Evolutionary conservation across 1,284 basidiomycete genomes (phyloP).

Genomic region (Malassezia equina): DNA sequence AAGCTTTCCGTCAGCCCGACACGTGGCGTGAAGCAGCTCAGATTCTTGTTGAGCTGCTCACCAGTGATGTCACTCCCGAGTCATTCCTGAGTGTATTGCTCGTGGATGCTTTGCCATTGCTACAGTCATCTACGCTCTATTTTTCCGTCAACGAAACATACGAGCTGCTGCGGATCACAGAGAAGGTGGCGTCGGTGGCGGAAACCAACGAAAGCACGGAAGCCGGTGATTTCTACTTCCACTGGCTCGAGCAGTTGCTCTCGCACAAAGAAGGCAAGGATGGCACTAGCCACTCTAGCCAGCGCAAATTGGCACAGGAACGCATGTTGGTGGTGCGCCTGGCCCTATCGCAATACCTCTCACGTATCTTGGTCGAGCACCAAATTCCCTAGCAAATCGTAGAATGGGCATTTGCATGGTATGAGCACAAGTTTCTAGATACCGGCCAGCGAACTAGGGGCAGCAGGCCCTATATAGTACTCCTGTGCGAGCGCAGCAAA

Average conservation of each 20-base stretch:
- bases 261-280: constrained; percentile 7
- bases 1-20: constrained; percentile 22
- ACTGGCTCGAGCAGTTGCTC: constrained; percentile 28
- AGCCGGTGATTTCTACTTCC: constrained; percentile 32
- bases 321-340: constrained; percentile 13
- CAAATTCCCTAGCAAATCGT: constrained; percentile 2
- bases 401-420: constrained; percentile 17
- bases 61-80: constrained; percentile 37
- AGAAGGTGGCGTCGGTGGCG: constrained; percentile 27
- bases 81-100: constrained; percentile 39
- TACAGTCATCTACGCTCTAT: constrained; percentile 18
- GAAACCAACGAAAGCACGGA: constrained; percentile 19
- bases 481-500: constrained; percentile 4
- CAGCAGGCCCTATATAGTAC: background rate
- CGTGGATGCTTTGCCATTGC: constrained; percentile 37
- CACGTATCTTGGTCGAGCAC: constrained; percentile 11
- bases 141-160: constrained; percentile 33
- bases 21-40: constrained; percentile 29
- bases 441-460: background rate
- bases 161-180: constrained; percentile 38
- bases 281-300: background rate
- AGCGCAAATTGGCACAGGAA: constrained; percentile 11
- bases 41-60: constrained; percentile 34
- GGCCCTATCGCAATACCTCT: constrained; percentile 13
- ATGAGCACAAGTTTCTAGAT: constrained; percentile 16